Percentiles rank a stretch among this genome's conserved stretches.
These are phyloP conservation scores for Backusella circina DNA, from an alignment of 192 early-diverging fungal genomes.

Conservation along the genomic window DNA sequence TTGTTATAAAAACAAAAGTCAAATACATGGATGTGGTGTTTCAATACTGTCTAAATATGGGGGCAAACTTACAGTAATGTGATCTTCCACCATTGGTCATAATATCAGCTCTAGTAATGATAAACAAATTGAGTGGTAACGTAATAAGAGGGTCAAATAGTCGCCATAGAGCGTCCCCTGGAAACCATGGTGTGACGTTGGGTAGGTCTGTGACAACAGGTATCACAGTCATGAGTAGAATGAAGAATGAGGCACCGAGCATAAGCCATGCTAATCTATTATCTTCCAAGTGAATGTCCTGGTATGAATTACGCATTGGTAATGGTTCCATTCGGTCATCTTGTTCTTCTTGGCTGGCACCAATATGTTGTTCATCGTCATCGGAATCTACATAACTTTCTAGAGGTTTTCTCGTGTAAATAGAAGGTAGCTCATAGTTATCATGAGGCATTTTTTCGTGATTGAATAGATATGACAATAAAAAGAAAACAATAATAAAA, in stretches of 20 bases:
- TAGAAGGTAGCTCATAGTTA: conserved; percentile 10
- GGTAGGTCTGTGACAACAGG: conserved; percentile 26
- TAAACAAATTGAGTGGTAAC: conserved; percentile 27
- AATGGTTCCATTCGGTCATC: background rate
- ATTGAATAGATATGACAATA: background rate
- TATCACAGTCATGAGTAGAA: conserved; percentile 25
- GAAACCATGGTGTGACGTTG: conserved; percentile 26
- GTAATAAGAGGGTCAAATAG: conserved; percentile 35
- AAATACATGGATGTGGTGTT: background rate
- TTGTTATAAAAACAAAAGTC: background rate
- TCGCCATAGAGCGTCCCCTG: conserved; percentile 31
- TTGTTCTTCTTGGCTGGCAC: background rate
- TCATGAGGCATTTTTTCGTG: conserved; percentile 12
- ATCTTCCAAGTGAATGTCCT: conserved; percentile 5
- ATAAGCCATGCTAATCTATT: conserved; percentile 19
- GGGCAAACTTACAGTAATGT: conserved; percentile 22
- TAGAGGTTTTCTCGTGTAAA: background rate
- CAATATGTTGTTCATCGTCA: background rate
- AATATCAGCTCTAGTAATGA: conserved; percentile 26
- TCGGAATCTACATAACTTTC: background rate
- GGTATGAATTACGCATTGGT: background rate
- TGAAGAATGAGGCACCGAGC: conserved; percentile 20
- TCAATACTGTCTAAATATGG: background rate
- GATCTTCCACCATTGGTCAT: conserved; percentile 20
- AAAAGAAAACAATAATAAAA: background rate